These are phyloP conservation scores for Aspergillus leporis DNA, from an alignment of 495 filamentous ascomycete species.

Conservation along the genomic window DNA sequence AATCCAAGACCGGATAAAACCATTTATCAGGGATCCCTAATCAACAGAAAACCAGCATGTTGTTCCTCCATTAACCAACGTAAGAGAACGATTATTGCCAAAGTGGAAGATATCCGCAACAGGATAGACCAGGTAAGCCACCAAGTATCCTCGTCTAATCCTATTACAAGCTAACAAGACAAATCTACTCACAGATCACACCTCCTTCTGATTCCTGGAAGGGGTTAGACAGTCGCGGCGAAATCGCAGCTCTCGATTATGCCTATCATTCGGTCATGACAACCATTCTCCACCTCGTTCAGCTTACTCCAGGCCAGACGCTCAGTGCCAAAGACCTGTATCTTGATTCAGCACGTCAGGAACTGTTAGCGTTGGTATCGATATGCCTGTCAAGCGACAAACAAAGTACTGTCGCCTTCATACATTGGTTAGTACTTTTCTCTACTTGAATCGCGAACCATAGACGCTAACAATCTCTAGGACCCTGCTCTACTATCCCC, in stretches of 20 bases:
- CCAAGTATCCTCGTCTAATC: no score
- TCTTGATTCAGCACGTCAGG: conserved; percentile 24
- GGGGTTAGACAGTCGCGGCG: conserved; percentile 19
- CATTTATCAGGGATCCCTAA: conserved; percentile 6
- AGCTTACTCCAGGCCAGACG: conserved; percentile 3
- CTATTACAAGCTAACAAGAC: neutral
- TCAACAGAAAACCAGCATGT: neutral
- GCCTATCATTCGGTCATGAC: conserved; percentile 26
- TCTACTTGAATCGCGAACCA: neutral
- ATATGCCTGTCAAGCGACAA: conserved; percentile 23
- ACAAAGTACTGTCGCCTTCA: conserved; percentile 19
- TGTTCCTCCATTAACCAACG: neutral
- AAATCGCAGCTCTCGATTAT: conserved; percentile 24
- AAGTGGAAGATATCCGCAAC: conserved; percentile 18
- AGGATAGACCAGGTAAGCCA: conserved; percentile 18
- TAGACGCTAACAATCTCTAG: conserved; percentile 5
- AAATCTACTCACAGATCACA: conserved; percentile 11
- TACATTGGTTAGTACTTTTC: conserved; percentile 22
- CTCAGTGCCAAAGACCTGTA: conserved; percentile 9
- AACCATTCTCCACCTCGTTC: conserved; percentile 19
- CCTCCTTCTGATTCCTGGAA: conserved; percentile 18
- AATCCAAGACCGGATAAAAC: conserved; percentile 21
- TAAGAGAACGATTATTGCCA: conserved; percentile 10
- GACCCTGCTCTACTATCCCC: conserved; percentile 23
- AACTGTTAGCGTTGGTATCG: conserved; percentile 19